Base-by-base conservation (phyloP, 164 flowering plant genomes). In the Stephania yunnanensis region DNA sequence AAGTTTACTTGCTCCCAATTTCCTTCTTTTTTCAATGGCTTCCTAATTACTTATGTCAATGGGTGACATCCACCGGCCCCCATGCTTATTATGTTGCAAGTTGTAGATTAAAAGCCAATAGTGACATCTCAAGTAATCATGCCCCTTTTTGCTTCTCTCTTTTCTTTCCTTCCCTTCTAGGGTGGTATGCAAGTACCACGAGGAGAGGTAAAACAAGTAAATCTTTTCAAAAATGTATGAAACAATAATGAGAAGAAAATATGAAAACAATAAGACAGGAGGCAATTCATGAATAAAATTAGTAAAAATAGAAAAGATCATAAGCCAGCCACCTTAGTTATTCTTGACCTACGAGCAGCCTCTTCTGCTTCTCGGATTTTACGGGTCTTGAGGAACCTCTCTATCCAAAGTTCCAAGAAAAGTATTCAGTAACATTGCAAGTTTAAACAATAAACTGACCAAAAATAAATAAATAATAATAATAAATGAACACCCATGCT, bases 291-390 rank as follows among this genome's bases (percentile, higher is more conserved):
- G 30, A 5, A 25, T 67, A 50, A 9, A 50, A 50, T 36, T 36
- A 36, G 42, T 1, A 2, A 53, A 58, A 22, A 42, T 15, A 61
- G 46, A 72, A 68, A 58, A 61, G 52, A 31, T 70, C 25, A 20
- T 65, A 36, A 36, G 20, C 42, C 22, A 77, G 4, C 58, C 67
- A 91, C 96, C 93, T 93, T 92, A 44, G 95, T 89, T n/a, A 87
- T 80, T 82, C 80, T 90, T 77, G 97, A 83, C 73, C 90, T 88
- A 42, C 89, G 90, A 68, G 92, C 94, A 81, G 98, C 97, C 82
- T 87, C 91, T 83, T 95, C 99, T 52, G 91, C 94, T 77, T 95
- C 97, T 78, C 98, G 84, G 29, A 93, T 79, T 86, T 91, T 95
- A 73, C 86, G 81, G 1, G 97, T 93, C 86, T 92, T 95, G 77